Base-by-base conservation (phyloP, 345 rosid genomes). In the Lagerstroemia speciosa region DNA sequence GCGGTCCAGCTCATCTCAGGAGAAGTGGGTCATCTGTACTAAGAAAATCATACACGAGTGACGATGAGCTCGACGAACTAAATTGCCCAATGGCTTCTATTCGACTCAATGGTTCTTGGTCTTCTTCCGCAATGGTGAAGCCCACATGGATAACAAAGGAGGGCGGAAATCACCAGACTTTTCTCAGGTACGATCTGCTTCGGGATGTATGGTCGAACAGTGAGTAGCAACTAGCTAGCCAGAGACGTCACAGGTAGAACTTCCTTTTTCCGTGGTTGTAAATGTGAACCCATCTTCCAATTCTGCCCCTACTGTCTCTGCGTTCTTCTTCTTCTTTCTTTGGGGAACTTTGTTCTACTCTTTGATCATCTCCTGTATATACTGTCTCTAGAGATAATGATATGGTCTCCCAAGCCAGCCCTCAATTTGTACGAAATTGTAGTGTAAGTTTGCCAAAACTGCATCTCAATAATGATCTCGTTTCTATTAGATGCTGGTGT, bases 11-110 rank as follows among this genome's bases (percentile, higher is more conserved):
- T 9, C 46, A 41, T 41, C 46, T 41, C 46, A 41, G 46, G 14
- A 41, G 46, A 41, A 41, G 86, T 71, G 81, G 90, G 24, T 87
- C 98, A 19, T 83, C 85, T 20, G 81, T 91, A 64, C 73, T 88
- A 12, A 82, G 83, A 74, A 91, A 89, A 81, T 81, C 96, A 26
- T 77, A 89, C 80, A 80, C 90, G 33, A 94, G 99, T 19, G 96
- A 94, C 43, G 96, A 89, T 33, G 96, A 94, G 78, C 97, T 94
- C 22, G 90, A 93, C 71, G 98, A 91, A 76, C 76, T 91, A 74
- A 86, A 82, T 66, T 88, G 87, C 34, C 94, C 94, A 10, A 73
- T 85, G 78, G 79, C 85, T 74, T 80, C 84, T 65, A 82, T 90
- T 73, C 79, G 81, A 74, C 65, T 61, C 26, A 82, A 76, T 67